These are phyloP conservation scores for Chrysosporium queenslandicum DNA, from an alignment of 2,329 filamentous ascomycete genomes.

Conservation along the genomic window DNA sequence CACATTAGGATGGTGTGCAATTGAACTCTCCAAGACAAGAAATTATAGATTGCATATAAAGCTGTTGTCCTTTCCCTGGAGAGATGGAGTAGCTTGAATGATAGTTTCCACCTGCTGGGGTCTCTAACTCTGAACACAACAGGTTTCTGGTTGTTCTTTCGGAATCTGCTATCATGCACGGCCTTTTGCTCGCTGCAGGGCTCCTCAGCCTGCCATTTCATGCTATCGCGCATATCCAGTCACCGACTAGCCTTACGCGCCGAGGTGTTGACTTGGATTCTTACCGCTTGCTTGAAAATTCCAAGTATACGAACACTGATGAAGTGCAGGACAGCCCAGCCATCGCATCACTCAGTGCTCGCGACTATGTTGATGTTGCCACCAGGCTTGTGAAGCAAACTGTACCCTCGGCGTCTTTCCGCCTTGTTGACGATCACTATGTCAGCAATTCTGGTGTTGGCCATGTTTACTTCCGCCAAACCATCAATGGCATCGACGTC, in stretches of 20 bases:
- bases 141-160: neutral
- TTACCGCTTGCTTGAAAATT: slow-evolving; percentile 9
- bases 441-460: slow-evolving; percentile 13
- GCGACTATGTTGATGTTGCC: slow-evolving; percentile 14
- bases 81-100: neutral
- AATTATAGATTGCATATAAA: neutral
- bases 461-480: slow-evolving; percentile 16
- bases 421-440: slow-evolving; percentile 15
- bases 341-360: neutral
- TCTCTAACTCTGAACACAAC: neutral
- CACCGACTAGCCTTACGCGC: neutral
- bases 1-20: neutral
- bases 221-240: slow-evolving; percentile 10
- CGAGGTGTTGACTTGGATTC: slow-evolving; percentile 15
- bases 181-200: slow-evolving; percentile 13
- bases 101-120: neutral
- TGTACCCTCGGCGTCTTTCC: slow-evolving; percentile 11
- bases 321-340: slow-evolving; percentile 3
- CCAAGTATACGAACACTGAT: slow-evolving; percentile 9
- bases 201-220: slow-evolving; percentile 10
- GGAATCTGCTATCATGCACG: slow-evolving; percentile 11
- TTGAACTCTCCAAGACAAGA: neutral
- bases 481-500: slow-evolving; percentile 12
- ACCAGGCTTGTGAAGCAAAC: slow-evolving; percentile 11
- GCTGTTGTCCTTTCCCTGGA: neutral